Evolutionary conservation across 2,329 filamentous ascomycete species (phyloP).

Genomic region (Pyricularia pennisetigena): DNA sequence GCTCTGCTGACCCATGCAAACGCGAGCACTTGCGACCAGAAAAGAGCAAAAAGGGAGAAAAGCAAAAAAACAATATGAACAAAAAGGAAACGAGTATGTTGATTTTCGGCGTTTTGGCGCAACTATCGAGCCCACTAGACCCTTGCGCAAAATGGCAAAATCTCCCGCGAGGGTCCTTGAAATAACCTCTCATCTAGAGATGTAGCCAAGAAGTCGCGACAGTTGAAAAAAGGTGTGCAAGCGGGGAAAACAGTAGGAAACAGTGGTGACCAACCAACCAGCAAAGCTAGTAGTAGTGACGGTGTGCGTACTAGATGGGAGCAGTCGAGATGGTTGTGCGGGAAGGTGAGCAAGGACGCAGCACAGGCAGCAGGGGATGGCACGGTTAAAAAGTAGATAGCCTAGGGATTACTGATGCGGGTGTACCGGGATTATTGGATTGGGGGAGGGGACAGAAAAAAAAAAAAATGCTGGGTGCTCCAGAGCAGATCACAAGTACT

Average conservation of each 20-base stretch:
- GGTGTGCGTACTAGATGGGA: background rate
- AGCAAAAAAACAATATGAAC: background rate
- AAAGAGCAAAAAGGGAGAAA: background rate
- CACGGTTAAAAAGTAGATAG: constrained; percentile 5
- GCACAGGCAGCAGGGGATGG: constrained; percentile 3
- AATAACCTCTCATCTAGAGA: background rate
- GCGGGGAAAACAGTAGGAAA: background rate
- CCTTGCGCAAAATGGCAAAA: background rate
- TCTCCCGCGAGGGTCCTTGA: background rate
- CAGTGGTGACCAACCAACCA: background rate
- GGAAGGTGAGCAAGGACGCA: constrained; percentile 3
- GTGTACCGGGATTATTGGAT: background rate
- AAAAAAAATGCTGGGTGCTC: background rate
- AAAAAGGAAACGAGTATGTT: background rate
- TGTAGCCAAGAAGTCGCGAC: background rate
- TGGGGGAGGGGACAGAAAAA: background rate
- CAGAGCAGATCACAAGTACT: background rate
- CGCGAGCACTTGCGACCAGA: background rate
- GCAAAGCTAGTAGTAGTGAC: background rate
- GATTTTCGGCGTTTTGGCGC: background rate
- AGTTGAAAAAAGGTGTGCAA: background rate
- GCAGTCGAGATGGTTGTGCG: background rate
- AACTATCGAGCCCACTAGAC: background rate
- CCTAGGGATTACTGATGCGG: constrained; percentile 3
- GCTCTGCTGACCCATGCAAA: background rate